These are phyloP conservation scores for Phlyctochytrium planicorne DNA, from an alignment of 192 early-diverging fungal genomes.

Conservation along the genomic window DNA sequence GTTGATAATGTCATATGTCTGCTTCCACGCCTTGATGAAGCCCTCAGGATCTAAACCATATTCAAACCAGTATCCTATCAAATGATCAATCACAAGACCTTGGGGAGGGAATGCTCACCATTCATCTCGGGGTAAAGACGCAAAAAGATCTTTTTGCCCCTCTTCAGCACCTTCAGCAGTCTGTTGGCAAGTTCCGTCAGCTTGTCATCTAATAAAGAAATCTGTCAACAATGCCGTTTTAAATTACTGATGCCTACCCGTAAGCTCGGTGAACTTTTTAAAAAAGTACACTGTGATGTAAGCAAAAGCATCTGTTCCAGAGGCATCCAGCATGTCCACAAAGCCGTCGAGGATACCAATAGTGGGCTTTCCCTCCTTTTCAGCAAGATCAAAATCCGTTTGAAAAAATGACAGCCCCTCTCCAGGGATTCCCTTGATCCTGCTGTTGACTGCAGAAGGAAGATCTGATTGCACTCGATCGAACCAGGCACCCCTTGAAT, in stretches of 20 bases:
- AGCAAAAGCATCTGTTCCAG: conserved; percentile 36
- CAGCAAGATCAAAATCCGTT: conserved; percentile 19
- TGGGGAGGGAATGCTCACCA: conserved; percentile 1
- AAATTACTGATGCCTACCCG: too few species aligned
- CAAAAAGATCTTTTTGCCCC: conserved; percentile 17
- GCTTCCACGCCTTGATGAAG: conserved; percentile 22
- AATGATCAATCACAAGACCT: background rate
- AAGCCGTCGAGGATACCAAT: background rate
- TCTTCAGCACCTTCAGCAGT: conserved; percentile 18
- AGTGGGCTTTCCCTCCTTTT: background rate
- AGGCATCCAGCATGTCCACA: conserved; percentile 27
- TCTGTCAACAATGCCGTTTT: too few species aligned
- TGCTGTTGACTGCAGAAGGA: background rate
- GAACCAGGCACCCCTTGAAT: conserved; percentile 2
- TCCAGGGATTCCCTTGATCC: background rate
- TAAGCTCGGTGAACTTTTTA: conserved; percentile 28
- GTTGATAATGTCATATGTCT: conserved; percentile 7
- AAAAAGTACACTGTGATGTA: conserved; percentile 42
- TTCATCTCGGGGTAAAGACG: conserved; percentile 29
- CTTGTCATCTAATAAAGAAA: conserved; percentile 4
- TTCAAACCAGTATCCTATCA: conserved; percentile 17
- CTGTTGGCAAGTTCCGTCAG: conserved; percentile 5
- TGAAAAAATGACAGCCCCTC: conserved; percentile 22
- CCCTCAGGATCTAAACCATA: conserved; percentile 27
- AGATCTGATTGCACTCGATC: background rate